Evolutionary conservation across 1,139 yeast species (phyloP).

Genomic region (Pichia kudriavzevii): DNA sequence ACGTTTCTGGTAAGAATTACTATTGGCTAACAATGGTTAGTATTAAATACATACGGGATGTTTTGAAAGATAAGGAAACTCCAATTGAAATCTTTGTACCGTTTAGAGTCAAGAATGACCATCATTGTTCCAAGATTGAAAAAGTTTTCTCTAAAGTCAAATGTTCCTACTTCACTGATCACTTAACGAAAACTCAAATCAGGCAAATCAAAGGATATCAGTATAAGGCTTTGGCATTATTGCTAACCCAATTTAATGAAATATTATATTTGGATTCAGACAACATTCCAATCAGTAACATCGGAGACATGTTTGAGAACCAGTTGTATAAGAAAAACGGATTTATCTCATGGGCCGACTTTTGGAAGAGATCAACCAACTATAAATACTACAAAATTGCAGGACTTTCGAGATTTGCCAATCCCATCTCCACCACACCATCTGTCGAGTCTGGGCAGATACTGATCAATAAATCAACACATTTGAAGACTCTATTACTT

Average conservation of each 20-base stretch:
- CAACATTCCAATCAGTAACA: conserved; percentile 50
- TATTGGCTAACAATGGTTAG: conserved; percentile 26
- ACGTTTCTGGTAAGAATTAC: conserved; percentile 24
- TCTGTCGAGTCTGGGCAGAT: conserved; percentile 28
- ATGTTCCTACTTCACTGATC: conserved; percentile 25
- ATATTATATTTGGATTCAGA: conserved; percentile 65
- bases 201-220: conserved; percentile 41
- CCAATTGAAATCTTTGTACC: conserved; percentile 27
- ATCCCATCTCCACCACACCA: conserved; percentile 23
- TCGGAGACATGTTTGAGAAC: conserved; percentile 42
- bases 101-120: conserved; percentile 16
- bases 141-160: conserved; percentile 20
- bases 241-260: conserved; percentile 53
- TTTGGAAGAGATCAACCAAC: conserved; percentile 58
- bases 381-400: conserved; percentile 33
- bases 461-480: conserved; percentile 24
- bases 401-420: conserved; percentile 16
- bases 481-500: conserved; percentile 24
- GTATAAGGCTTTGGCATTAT: conserved; percentile 54
- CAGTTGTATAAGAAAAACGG: conserved; percentile 32
- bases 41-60: conserved; percentile 24
- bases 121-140: conserved; percentile 21
- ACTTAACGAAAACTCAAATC: conserved; percentile 16
- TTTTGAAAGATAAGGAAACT: conserved; percentile 19
- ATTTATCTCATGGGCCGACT: conserved; percentile 61